These are phyloP conservation scores for Acacia melanoxylon DNA, from an alignment of 306 rosid genomes.

Conservation along the genomic window DNA sequence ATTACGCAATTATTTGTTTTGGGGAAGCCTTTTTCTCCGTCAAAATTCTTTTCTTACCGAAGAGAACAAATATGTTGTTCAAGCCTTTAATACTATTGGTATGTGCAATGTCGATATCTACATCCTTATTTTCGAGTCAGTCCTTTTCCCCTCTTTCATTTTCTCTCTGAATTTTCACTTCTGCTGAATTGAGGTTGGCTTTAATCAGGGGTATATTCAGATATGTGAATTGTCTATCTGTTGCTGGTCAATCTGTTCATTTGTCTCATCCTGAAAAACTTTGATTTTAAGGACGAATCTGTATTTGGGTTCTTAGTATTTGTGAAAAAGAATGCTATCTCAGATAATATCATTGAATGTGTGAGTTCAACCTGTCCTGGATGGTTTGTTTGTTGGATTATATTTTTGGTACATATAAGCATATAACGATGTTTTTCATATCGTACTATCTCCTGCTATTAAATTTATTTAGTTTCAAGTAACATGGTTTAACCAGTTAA, in stretches of 20 bases:
- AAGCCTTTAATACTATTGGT: too few species aligned
- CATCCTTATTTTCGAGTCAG: not conserved
- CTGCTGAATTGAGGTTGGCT: not conserved
- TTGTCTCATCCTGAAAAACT: not conserved
- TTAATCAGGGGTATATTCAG: not conserved
- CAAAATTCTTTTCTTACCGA: not conserved
- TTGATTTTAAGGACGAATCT: not conserved
- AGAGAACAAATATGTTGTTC: not conserved
- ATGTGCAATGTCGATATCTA: too few species aligned
- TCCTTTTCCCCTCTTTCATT: not conserved
- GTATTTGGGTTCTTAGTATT: not conserved
- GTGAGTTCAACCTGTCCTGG: not conserved
- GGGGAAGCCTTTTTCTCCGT: too few species aligned
- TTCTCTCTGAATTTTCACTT: not conserved
- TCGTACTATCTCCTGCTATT: not conserved
- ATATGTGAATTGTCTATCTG: not conserved
- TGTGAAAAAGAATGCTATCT: not conserved
- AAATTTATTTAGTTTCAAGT: not conserved
- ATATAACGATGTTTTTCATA: not conserved
- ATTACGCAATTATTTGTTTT: too few species aligned
- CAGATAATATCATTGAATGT: not conserved
- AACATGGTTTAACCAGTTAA: not conserved
- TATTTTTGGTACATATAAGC: not conserved
- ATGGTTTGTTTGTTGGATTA: slow-evolving; percentile 3
- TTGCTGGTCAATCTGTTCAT: not conserved